Base-by-base conservation (phyloP, 2,329 filamentous ascomycete species). In the Sordariomycetes sp. region DNA sequence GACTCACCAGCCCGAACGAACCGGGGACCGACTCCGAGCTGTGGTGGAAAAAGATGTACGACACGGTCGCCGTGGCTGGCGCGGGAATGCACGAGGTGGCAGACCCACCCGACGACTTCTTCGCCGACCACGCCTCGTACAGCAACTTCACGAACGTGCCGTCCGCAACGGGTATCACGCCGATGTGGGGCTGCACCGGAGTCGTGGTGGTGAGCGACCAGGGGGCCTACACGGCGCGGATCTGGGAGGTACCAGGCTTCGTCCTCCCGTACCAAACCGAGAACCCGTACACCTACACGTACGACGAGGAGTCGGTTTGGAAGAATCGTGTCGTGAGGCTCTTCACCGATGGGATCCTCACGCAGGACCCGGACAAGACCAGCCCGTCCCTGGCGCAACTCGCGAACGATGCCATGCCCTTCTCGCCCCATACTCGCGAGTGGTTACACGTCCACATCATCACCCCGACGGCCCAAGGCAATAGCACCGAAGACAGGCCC, bases 201-300 rank as follows among this genome's bases (percentile, higher is more conserved):
- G 46, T 64, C 52, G 35, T 61, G 3, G 57, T 56, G 14, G 56
- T 58, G 22, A 59, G 58, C 14, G 55, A 58, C 22, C n/a, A 46
- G 5, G 62, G 61, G 12, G 57, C 63, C 11, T 64, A 59, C 53
- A 53, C 59, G 10, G 60, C 54, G 12, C 62, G 63, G 20, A 2
- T 64, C 24, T 64, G 61, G 62, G 59, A 64, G 34, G 35, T 59
- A 5, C 62, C 62, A 16, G 58, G 53, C 55, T 61, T 64, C 52
- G 48, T 35, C 46, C 6, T 10, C 55, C 20, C n/a, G 6, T 18
- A 14, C 6, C 12, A 34, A 10, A 3, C 16, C 40, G 25, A 35
- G 2, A 54, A 54, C 37, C 43, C 40, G 52, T 22, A 25, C 18
- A 24, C 34, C 24, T 37, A 28, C 46, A 40, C 55, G 6, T 4